These are phyloP conservation scores for Didymosphaeria variabile DNA, from an alignment of 2,329 filamentous ascomycete species.

Conservation along the genomic window DNA sequence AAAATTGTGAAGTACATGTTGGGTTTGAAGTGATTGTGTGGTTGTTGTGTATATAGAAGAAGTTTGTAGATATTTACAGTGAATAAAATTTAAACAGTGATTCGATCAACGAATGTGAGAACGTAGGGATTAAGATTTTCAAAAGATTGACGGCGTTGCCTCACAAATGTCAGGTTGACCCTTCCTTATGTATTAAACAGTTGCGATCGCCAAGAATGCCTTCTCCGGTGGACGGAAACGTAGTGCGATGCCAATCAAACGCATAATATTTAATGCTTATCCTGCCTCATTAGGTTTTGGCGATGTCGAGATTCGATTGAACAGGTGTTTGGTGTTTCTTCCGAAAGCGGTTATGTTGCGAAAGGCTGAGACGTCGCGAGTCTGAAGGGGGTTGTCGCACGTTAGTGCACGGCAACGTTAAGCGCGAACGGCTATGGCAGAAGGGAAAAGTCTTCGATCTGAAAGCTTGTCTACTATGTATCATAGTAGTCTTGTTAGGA, in stretches of 20 bases:
- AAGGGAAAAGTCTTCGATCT: neutral
- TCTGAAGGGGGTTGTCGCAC: constrained; percentile 6
- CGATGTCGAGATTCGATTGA: constrained; percentile 16
- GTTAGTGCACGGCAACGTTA: neutral
- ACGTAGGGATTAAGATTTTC: neutral
- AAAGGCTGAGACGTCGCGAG: constrained; percentile 15
- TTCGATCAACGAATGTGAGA: constrained; percentile 26
- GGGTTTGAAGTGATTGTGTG: neutral
- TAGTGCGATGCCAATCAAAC: constrained; percentile 27
- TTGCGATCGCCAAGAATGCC: neutral
- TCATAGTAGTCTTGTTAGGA: too few species aligned
- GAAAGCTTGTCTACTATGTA: neutral
- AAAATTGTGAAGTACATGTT: constrained; percentile 21
- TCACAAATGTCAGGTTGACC: neutral
- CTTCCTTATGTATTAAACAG: neutral
- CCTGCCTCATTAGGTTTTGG: constrained; percentile 9
- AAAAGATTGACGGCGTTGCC: neutral
- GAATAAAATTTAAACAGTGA: neutral
- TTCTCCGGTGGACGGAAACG: constrained; percentile 13
- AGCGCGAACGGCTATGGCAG: neutral
- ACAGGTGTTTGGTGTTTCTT: constrained; percentile 23
- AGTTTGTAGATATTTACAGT: constrained; percentile 5
- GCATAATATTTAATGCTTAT: neutral
- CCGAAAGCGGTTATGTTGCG: neutral
- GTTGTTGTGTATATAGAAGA: neutral